Evolutionary conservation across 148 eudicot species (phyloP), one percentile per base, ranked within the genome.

Genomic region (Chenopodium berlandieri): DNA sequence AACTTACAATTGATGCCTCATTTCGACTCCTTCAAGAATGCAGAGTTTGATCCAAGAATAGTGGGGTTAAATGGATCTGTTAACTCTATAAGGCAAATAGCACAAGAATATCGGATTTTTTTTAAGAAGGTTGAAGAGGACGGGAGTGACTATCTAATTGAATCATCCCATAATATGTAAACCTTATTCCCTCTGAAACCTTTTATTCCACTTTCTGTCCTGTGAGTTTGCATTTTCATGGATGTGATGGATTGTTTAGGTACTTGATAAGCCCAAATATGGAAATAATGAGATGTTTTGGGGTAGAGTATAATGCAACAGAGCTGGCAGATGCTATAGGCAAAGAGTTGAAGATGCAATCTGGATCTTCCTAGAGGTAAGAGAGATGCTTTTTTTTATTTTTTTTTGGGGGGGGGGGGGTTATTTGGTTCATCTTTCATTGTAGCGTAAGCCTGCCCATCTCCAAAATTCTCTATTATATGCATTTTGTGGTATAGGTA

Each of bases 61-160:
- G 56, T 94, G 84, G 99, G 99, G 64, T 86, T 96, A 84, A 96
- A 98, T 73, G 98, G 99, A 85, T 84, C 98, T 77, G 92, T 84
- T 82, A 74, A 85, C 77, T 90, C 94, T 23, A 75, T 92, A 67
- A 90, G 89, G 84, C 93, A 96, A 83, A 89, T 91, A 86, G 97
- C 97, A 14, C 99, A 92, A 60, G 92, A 88, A 79, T 96, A 96
- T 84, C 89, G 99, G 8, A 89, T 96, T 25, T 96, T 73, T 85
- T 96, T 90, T 84, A 94, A 79, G 86, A 96, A 89, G 85, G 91
- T 91, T 86, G 94, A 96, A 76, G 99, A 96, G 83, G 94, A 91
- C 56, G 95, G 92, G 60, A 88, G 85, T 78, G 98, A 96, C 79
- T 96, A 94, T 85, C 94, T 94, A 56, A 90, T 94, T n/a, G 95